Evolutionary conservation across 768 basidiomycete species (phyloP), one percentile per base, ranked within the genome.

Genomic region (Nidula microcarpa): DNA sequence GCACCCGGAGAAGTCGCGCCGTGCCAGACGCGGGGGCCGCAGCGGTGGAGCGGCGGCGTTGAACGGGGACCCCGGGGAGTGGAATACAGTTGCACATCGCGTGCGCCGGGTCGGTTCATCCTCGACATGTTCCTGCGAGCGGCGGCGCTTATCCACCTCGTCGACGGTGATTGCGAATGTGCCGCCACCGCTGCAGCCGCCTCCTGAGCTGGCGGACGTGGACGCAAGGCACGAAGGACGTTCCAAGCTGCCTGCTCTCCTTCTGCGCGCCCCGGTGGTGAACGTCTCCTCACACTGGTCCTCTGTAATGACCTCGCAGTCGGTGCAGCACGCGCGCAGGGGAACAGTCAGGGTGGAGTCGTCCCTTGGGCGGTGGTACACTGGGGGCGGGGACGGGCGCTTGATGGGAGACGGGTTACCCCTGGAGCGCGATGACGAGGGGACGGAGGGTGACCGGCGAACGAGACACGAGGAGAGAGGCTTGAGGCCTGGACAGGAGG

Each of bases 241-340:
- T 36, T 74, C 69, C 7, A 71, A 57, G 56, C 79, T 83, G 14
- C 63, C 55, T 50, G 75, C 81, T 43, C 86, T 74, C n/a, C 82
- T 73, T 56, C 84, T 75, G 32, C 74, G 72, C 4, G 88, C 88
- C 6, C 80, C 83, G 34, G 76, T 76, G 3, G 85, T 76, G 63
- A 87, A 90, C 60, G 72, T 79, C 60, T 82, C 84, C 52, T 79
- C 66, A 85, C 85, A 89, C 1, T 74, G 65, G 51, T 80, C 74
- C 43, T 90, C 88, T 2, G 81, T 85, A 54, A 75, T 74, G 35
- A 67, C 64, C 39, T 80, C 75, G 61, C 89, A 91, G 44, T 82
- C 77, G 7, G 75, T 65, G 60, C 89, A 91, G 65, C 89, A 91
- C 10, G 82, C 74, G 43, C 89, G 83, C 13, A 91, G 70, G 6